Base-by-base conservation (phyloP, 805 yeast genomes). In the Myxozyma geophila region DNA sequence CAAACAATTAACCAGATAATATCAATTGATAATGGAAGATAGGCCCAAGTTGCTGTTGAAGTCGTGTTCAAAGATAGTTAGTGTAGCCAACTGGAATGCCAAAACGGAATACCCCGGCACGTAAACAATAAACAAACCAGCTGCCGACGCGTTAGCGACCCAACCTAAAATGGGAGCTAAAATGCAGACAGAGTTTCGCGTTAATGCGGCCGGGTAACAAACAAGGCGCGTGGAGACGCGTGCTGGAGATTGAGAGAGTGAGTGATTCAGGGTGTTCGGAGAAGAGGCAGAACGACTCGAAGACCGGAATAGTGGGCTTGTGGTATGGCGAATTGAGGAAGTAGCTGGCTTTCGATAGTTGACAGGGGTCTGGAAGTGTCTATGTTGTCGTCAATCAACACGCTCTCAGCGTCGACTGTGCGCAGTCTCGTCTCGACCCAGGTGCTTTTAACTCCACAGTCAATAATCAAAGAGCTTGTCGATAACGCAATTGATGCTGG, bases 401-500 rank as follows among this genome's bases (percentile, higher is more conserved):
- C 53, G 19, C 60, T 64, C 15, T 53, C 64, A 39, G 46, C 59
- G 39, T 9, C 62, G 23, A 56, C 68, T 6, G 62, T 59, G n/a
- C 69, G 68, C 13, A 51, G 57, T 41, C 59, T 66, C 13, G 53
- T 56, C 7, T 58, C 69, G 0, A 35, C 62, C 6, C 69, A 66
- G 33, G 68, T 64, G 17, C 41, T 64, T 2, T 52, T 49, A 8
- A 46, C 67, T 9, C 64, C 68, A 15, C 40, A 41, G 13, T 59
- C 68, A 2, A 59, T 64, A 21, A 21, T 64, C 52, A 70, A 68
- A 40, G 72, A 70, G 35, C 64, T 70, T 8, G 58, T 70, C 35
- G 72, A 70, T 56, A 70, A 70, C 48, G 61, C 71, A 9, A 41
- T 70, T 21, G 72, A 70, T 39, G 72, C 72, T 6, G 57, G 62